These are phyloP conservation scores for Chionographis japonica DNA, from an alignment of 106 monocot genomes.

Conservation along the genomic window DNA sequence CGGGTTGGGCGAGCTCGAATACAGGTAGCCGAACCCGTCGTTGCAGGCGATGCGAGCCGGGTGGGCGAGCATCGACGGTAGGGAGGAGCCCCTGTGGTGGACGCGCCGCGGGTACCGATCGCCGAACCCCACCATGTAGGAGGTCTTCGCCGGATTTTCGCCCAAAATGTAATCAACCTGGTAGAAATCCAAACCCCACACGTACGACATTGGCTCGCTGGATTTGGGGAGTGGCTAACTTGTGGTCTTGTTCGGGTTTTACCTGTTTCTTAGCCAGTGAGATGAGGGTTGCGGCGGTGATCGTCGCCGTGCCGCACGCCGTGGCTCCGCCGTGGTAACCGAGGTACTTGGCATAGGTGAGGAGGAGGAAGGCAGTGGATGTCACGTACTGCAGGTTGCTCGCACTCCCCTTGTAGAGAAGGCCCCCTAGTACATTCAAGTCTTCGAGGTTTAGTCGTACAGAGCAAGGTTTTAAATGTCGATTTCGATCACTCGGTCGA, in stretches of 20 bases:
- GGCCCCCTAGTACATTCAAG: slow-evolving; percentile 41
- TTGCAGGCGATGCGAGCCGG: slow-evolving; percentile 41
- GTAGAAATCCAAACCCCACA: not conserved
- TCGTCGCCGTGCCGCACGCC: slow-evolving; percentile 30
- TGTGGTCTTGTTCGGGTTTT: not conserved
- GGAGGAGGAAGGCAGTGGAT: slow-evolving; percentile 71
- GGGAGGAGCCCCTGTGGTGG: slow-evolving; percentile 66
- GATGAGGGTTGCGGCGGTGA: slow-evolving; percentile 39
- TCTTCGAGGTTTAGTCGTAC: not conserved
- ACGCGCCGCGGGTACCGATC: slow-evolving; percentile 45
- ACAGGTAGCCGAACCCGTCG: slow-evolving; percentile 54
- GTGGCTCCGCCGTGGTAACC: slow-evolving; percentile 24
- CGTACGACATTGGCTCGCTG: not conserved
- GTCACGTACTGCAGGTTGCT: slow-evolving; percentile 90
- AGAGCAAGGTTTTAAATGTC: too few relatives aligned
- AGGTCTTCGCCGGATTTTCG: slow-evolving; percentile 54
- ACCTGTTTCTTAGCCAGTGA: slow-evolving; percentile 78
- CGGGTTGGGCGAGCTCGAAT: slow-evolving; percentile 55
- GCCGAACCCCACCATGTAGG: slow-evolving; percentile 78
- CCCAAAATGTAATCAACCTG: slow-evolving; percentile 82
- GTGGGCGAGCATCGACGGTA: slow-evolving; percentile 48
- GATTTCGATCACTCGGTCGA: too few relatives aligned
- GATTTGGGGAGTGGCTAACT: not conserved
- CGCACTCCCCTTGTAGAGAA: slow-evolving; percentile 56
- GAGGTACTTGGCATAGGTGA: slow-evolving; percentile 84